A percentile compares a stretch with the other conserved stretches of the same genome.
These are phyloP conservation scores for Fusarium foetens DNA, from an alignment of 2,329 filamentous ascomycete genomes.

Conservation along the genomic window DNA sequence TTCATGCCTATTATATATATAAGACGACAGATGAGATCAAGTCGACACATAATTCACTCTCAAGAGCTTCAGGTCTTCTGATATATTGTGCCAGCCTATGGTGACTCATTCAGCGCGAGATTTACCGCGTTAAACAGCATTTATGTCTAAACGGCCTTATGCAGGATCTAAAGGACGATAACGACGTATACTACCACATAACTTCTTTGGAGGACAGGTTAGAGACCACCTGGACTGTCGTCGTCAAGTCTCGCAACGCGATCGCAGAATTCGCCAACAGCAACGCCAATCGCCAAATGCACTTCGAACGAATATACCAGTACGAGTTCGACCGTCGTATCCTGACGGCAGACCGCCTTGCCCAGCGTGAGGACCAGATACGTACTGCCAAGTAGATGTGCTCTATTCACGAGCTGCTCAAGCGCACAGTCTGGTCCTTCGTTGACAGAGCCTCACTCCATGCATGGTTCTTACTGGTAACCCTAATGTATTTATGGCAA, in stretches of 20 bases:
- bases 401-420: not conserved
- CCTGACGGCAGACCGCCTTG: not conserved
- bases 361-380: not conserved
- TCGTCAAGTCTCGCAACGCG: not conserved
- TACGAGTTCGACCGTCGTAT: rapidly evolving
- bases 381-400: not conserved
- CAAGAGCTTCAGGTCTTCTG: not conserved
- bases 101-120: not conserved
- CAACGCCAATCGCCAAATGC: not conserved
- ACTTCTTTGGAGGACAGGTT: too few species aligned
- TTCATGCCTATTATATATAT: not conserved
- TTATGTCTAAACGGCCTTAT: not conserved
- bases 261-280: not conserved
- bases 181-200: too few species aligned
- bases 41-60: not conserved
- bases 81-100: not conserved
- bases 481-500: not conserved
- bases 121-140: not conserved
- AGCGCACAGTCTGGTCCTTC: not conserved
- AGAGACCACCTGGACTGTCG: too few species aligned
- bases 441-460: not conserved
- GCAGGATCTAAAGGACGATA: too few species aligned
- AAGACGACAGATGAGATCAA: not conserved
- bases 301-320: not conserved
- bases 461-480: rapidly evolving